Evolutionary conservation across 2,329 filamentous ascomycete genomes (phyloP), one percentile per base, ranked within the genome.

Genomic region (Thielaviopsis ethacetica): DNA sequence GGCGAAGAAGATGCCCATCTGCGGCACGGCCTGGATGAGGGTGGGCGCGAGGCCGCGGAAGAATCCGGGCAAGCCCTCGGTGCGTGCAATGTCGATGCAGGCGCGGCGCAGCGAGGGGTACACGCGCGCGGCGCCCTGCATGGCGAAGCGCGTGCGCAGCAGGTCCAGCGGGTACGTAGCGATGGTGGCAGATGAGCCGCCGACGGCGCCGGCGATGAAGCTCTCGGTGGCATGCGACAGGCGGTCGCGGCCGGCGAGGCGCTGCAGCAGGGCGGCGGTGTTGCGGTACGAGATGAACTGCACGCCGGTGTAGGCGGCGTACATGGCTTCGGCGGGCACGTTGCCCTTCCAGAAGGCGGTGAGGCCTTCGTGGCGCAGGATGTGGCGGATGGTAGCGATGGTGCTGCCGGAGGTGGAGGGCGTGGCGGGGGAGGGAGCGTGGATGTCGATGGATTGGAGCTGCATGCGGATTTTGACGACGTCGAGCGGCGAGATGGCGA

Each of bases 391-490:
- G 1, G 90, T 95, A 12, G 80, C 77, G 49, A 90, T 66, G 0
- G 88, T 89, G 65, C 89, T 89, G 68, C 85, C 88, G 73, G 91
- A 88, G 53, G 75, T 73, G 12, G 50, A 13, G 21, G 49, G 15
- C 21, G 27, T 26, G 27, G 26, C 47, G 38, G 24, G 24, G 24
- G 24, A 12, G 10, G 30, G 10, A 6, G 54, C 26, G 58, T 59
- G 54, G 26, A 56, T 44, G 15, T 47, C 56, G 51, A 59, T 27
- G 41, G 60, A 59, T 71, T 97, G 93, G 19, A 98, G 83, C 70
- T 98, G 93, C 53, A 97, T 84, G 53, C 93, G 88, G 72, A 98
- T 98, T 76, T 98, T 97, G 73, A 97, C 83, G 63, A 98, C 93
- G 71, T 98, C 93, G 64, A 98, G 86, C 57, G 93, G 93, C 19